Evolutionary conservation across 345 rosid genomes (phyloP).

Genomic region (Populus pruinosa): DNA sequence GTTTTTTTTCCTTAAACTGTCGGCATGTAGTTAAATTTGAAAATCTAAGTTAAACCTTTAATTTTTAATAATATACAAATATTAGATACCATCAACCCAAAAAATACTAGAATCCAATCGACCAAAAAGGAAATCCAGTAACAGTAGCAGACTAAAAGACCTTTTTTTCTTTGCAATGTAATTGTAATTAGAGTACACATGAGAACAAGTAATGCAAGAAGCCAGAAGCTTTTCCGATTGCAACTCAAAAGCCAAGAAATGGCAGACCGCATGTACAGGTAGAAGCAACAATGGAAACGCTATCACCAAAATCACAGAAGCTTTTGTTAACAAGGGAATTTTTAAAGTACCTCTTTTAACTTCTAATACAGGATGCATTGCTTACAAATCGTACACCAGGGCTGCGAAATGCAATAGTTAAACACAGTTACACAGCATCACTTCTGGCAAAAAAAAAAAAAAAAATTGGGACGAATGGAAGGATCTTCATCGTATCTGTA

Average conservation of each 20-base stretch:
- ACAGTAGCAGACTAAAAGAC: too few relatives aligned
- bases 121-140: too few relatives aligned
- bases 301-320: background rate
- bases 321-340: background rate
- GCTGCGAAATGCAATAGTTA: background rate
- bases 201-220: background rate
- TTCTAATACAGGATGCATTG: conserved; percentile 2
- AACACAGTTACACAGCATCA: background rate
- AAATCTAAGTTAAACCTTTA: too few relatives aligned
- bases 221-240: background rate
- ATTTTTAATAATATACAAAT: too few relatives aligned
- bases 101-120: too few relatives aligned
- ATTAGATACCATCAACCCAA: too few relatives aligned
- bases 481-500: conserved; percentile 10
- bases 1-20: too few relatives aligned
- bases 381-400: conserved; percentile 5
- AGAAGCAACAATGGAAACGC: background rate
- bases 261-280: too few relatives aligned
- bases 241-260: background rate
- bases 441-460: background rate
- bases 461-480: conserved; percentile 6
- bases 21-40: too few relatives aligned
- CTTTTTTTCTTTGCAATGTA: too few relatives aligned
- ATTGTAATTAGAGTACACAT: too few relatives aligned
- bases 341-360: background rate